These are phyloP conservation scores for Trichophyton equinum DNA, from an alignment of 2,329 filamentous ascomycete species.

Conservation along the genomic window DNA sequence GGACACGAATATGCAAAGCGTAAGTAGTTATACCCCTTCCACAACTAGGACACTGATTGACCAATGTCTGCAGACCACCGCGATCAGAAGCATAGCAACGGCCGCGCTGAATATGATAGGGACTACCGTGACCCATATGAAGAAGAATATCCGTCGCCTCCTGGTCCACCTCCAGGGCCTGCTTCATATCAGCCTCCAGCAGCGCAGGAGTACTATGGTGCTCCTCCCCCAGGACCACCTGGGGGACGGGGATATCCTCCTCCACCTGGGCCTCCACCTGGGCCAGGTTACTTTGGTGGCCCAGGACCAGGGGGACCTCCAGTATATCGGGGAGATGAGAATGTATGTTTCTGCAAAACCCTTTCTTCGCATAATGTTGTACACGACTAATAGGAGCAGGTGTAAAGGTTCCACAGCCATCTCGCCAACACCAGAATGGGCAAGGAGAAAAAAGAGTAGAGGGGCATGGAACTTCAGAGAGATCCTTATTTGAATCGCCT, in stretches of 20 bases:
- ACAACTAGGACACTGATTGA: neutral
- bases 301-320: conserved; percentile 18
- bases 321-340: conserved; percentile 34
- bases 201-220: conserved; percentile 1
- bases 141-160: conserved; percentile 26
- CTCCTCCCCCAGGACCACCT: neutral
- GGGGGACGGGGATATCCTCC: conserved; percentile 27
- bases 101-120: neutral
- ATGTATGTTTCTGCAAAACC: conserved; percentile 34
- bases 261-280: conserved; percentile 28
- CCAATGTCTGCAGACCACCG: neutral
- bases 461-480: neutral
- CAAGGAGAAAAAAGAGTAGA: conserved; percentile 4
- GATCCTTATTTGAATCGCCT: neutral
- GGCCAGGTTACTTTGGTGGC: conserved; percentile 26
- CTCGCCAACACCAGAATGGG: neutral
- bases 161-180: conserved; percentile 23
- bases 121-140: conserved; percentile 18
- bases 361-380: conserved; percentile 16
- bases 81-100: neutral
- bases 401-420: conserved; percentile 4
- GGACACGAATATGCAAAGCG: conserved; percentile 46
- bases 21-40: conserved; percentile 23
- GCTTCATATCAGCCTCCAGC: conserved; percentile 12
- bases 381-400: neutral